Evolutionary conservation across 805 yeast species (phyloP), one percentile per base, ranked within the genome.

Genomic region (Nakazawaea wickerhamii): DNA sequence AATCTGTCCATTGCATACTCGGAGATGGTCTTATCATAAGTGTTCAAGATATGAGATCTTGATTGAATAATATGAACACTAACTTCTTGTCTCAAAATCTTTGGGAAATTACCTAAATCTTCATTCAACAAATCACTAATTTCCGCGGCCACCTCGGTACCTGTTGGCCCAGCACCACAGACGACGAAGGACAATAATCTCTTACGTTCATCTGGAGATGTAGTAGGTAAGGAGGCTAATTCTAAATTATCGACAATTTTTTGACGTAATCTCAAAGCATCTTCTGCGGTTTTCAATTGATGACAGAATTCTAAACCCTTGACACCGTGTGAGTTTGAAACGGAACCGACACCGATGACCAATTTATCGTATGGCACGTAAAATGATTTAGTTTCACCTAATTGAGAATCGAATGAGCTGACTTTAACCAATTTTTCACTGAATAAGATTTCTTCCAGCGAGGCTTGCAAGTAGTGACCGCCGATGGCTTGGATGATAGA

Each of bases 151-250:
- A 80, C 72, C 55, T 80, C 87, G 27, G 78, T 84, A 51, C 87
- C 87, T 1, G 87, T 80, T 42, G 87, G 85, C 34, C 87, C 87
- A 47, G 86, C 87, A 48, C 87, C 87, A 58, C 85, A 79, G 26
- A 80, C 73, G 11, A 79, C 84, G 58, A 80, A 79, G 40, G 80
- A 73, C 36, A 81, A 64, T 46, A 81, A 58, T 45, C 70, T 71
- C 52, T 75, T 76, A 49, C 86, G 73, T 53, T 80, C 84, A 35
- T 70, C 81, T 48, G 76, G 81, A 1, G 79, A 48, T 0, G 84
- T 77, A 0, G 84, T 74, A 41, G 86, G 86, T 49, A 81, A 61
- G 49, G 83, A 73, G 2, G 88, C 86, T 44, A 59, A 63, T 54
- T 81, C 88, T 42, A 81, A 61, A 47, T 76, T 69, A 21, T 64